phyloP scores from a whole-genome alignment of 2,329 filamentous ascomycete species.

The Aspergillus costaricaensis region DNA sequence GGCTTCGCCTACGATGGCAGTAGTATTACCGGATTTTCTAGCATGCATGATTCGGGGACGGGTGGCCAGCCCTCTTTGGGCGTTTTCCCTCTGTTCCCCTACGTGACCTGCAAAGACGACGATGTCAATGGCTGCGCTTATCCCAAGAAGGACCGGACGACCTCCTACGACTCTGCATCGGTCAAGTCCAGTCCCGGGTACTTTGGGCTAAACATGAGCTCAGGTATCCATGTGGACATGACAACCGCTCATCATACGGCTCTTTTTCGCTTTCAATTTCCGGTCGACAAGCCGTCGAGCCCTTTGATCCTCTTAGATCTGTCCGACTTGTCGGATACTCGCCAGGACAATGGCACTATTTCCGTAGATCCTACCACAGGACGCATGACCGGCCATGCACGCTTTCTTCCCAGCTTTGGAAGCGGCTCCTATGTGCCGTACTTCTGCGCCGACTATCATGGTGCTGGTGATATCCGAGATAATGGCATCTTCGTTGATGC shows the following conservation, averaged over 20 bases:
- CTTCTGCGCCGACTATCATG: constrained; percentile 69
- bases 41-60: constrained; percentile 55
- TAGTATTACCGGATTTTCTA: constrained; percentile 53
- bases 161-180: constrained; percentile 51
- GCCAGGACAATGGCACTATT: constrained; percentile 61
- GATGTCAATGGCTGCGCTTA: constrained; percentile 64
- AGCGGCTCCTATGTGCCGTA: constrained; percentile 60
- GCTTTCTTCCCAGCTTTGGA: constrained; percentile 66
- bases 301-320: constrained; percentile 68
- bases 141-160: constrained; percentile 55
- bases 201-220: constrained; percentile 62
- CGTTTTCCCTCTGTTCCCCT: constrained; percentile 72
- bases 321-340: constrained; percentile 63
- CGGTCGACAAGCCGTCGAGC: constrained; percentile 38
- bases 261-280: constrained; percentile 67
- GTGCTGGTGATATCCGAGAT: constrained; percentile 55
- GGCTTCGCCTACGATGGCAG: constrained; percentile 57
- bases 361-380: constrained; percentile 58
- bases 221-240: constrained; percentile 64
- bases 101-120: constrained; percentile 61
- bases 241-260: constrained; percentile 65
- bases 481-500: constrained; percentile 65
- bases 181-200: constrained; percentile 66
- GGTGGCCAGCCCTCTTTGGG: constrained; percentile 63
- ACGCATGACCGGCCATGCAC: constrained; percentile 62